Evolutionary conservation across 352 stramenopile species (phyloP), one percentile per base, ranked within the genome.

Genomic region (Halophytophthora batemanensis): DNA sequence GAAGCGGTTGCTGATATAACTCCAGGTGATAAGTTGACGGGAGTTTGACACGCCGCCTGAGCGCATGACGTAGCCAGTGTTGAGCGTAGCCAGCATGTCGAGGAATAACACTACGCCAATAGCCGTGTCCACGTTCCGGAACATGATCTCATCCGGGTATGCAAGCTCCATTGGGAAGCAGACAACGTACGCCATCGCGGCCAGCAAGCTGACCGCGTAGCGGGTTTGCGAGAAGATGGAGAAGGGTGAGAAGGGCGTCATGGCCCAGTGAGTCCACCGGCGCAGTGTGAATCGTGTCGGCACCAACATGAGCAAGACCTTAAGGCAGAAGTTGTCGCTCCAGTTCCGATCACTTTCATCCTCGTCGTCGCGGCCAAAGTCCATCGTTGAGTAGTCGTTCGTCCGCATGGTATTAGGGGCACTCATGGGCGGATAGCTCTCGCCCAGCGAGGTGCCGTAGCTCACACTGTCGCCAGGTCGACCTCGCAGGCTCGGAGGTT

Each of bases 131-230:
- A 39, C 7, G 37, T 35, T 17, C n/a, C 40, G 8, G 31, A 38
- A 38, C 14, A 39, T 29, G 17, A 53, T 6, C 3, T 56, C 22
- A 1, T 47, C 29, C 0, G 61, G 41, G 57, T 82, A 86, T 2
- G 70, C 72, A 2, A 69, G 51, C 1, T 59, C 45, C 18, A 82
- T 19, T 0, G 77, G 74, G 35, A 77, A 72, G 18, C 50, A 62
- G 6, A 82, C 31, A 0, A 71, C 40, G 28, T 82, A 72, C 29
- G 54, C 36, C 15, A 64, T 14, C 8, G 70, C 65, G 5, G 50
- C 45, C 19, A 71, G 7, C 29, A 74, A n/a, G 2, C 77, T 41
- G 2, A 66, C 10, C 0, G 40, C 29, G 3, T 65, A 57, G 6
- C 73, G 64, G 10, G 59, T 38, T 5, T 66, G 63, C 5, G 61